These are phyloP conservation scores for Euphorbia tirucalli DNA, from an alignment of 345 rosid genomes.

Conservation along the genomic window DNA sequence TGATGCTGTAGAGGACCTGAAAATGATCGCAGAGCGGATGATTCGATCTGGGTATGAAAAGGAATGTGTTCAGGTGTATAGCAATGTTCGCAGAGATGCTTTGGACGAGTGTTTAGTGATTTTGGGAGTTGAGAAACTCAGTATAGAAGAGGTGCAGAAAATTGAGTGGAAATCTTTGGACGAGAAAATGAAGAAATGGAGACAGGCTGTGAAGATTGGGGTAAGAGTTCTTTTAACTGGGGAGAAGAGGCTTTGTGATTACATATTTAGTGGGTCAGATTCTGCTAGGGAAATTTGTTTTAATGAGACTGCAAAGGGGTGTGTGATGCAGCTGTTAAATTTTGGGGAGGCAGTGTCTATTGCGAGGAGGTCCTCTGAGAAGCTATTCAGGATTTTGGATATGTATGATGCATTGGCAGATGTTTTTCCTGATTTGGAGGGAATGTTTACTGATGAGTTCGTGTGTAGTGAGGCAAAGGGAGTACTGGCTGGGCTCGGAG, in stretches of 20 bases:
- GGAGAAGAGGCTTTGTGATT: constrained; percentile 77
- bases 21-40: constrained; percentile 86
- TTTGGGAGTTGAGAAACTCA: constrained; percentile 83
- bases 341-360: constrained; percentile 92
- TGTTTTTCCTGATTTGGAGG: constrained; percentile 52
- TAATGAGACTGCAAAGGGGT: constrained; percentile 80
- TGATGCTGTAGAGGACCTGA: constrained; percentile 59
- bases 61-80: constrained; percentile 90
- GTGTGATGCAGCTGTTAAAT: constrained; percentile 81
- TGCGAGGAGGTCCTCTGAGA: constrained; percentile 79
- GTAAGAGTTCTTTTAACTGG: constrained; percentile 71
- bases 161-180: constrained; percentile 89
- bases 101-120: constrained; percentile 76
- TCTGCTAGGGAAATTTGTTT: constrained; percentile 69
- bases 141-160: constrained; percentile 93
- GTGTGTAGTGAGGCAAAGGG: constrained; percentile 60
- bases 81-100: constrained; percentile 70
- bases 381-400: constrained; percentile 88
- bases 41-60: constrained; percentile 83
- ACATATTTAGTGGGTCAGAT: constrained; percentile 60
- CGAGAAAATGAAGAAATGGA: constrained; percentile 99
- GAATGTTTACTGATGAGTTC: constrained; percentile 58
- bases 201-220: constrained; percentile 73
- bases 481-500: constrained; percentile 60
- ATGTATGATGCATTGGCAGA: constrained; percentile 83